Conservation (phyloP, 345 rosid genomes). For the Eutrema heterophyllum region DNA sequence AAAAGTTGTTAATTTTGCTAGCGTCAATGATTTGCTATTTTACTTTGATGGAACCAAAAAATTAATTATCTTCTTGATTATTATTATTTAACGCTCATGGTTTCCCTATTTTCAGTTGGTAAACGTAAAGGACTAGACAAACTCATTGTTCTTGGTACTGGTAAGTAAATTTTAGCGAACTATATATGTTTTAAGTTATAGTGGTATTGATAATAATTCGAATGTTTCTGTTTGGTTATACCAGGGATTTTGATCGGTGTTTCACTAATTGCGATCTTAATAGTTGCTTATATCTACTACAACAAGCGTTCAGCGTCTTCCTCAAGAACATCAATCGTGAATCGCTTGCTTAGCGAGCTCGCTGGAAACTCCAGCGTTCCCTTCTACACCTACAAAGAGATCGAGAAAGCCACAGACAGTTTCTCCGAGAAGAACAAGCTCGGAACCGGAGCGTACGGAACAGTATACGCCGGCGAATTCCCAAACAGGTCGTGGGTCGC, state of each 20-base stretch:
- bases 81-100: background rate
- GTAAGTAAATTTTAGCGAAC: background rate
- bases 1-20: too few species aligned
- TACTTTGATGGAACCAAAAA: too few species aligned
- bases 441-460: conserved; percentile 88
- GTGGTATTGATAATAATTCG: background rate
- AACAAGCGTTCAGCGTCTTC: conserved; percentile 35
- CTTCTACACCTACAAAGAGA: conserved; percentile 62
- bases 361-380: conserved; percentile 42
- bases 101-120: background rate
- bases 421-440: conserved; percentile 71
- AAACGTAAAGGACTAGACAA: background rate
- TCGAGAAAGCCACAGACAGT: conserved; percentile 62
- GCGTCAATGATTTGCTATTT: background rate
- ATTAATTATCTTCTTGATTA: background rate
- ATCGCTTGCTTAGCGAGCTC: conserved; percentile 53
- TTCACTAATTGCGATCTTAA: conserved; percentile 33
- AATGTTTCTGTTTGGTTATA: background rate
- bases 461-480: conserved; percentile 79
- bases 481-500: conserved; percentile 58
- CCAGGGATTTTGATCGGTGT: conserved; percentile 46
- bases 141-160: conserved; percentile 16
- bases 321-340: conserved; percentile 39
- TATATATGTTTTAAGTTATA: background rate
- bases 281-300: conserved; percentile 31